Evolutionary conservation across 768 basidiomycete genomes (phyloP).

Genomic region (Thelephora aurantiotincta): DNA sequence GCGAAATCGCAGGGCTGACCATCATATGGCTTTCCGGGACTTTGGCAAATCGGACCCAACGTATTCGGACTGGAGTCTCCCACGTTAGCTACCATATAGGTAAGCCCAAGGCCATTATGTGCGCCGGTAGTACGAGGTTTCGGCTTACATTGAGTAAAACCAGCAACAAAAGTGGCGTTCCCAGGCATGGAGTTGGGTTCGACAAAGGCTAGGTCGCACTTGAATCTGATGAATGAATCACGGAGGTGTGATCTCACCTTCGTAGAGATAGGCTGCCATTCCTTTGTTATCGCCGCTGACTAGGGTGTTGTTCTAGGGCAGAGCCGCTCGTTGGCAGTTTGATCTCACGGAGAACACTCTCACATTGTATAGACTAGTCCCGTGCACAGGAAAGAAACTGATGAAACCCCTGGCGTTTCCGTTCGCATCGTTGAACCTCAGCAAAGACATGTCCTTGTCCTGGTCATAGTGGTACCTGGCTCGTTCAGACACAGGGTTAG

Average conservation of each 20-base stretch:
- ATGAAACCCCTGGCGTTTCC: slow-evolving; percentile 53
- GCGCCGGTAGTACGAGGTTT: slow-evolving; percentile 2
- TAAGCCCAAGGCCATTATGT: too few species aligned
- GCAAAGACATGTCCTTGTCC: slow-evolving; percentile 58
- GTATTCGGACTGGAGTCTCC: slow-evolving; percentile 74
- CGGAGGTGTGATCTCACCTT: slow-evolving; percentile 29
- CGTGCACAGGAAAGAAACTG: slow-evolving; percentile 69
- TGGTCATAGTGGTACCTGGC: slow-evolving; percentile 54
- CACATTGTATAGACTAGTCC: slow-evolving; percentile 69
- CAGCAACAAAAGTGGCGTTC: slow-evolving; percentile 56
- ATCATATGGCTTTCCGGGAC: slow-evolving; percentile 53
- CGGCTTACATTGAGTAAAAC: slow-evolving; percentile 54
- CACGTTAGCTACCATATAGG: slow-evolving; percentile 56
- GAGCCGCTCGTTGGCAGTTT: neutral
- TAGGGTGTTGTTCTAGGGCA: slow-evolving; percentile 60
- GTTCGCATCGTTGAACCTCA: slow-evolving; percentile 45
- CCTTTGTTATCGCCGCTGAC: slow-evolving; percentile 77
- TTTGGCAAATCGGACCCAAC: slow-evolving; percentile 70
- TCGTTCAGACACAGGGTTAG: slow-evolving; percentile 59
- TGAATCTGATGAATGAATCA: slow-evolving; percentile 1
- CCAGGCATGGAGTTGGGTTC: slow-evolving; percentile 59
- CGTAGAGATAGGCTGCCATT: slow-evolving; percentile 72
- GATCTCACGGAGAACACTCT: neutral
- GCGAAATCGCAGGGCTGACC: slow-evolving; percentile 57
- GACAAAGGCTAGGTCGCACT: slow-evolving; percentile 29